Base-by-base conservation (phyloP, 2,329 filamentous ascomycete genomes). In the Sphaceloma murrayae region DNA sequence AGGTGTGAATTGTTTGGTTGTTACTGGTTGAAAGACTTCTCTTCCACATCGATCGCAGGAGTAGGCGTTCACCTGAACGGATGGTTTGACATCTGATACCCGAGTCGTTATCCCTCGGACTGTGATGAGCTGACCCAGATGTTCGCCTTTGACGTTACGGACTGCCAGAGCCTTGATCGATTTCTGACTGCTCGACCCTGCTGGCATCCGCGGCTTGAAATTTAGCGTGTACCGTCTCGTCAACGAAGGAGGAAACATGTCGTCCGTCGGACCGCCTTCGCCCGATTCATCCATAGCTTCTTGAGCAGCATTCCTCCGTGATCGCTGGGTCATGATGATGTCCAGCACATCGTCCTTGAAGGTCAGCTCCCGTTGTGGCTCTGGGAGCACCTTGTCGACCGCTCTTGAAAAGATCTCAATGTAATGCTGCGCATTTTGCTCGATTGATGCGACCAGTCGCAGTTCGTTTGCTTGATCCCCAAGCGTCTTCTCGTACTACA, bases 331-430 rank as follows among this genome's bases (percentile, higher is more conserved):
- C 82, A 95, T 93, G 57, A 98, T 82, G 21, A 98, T 85, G 64
- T 98, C 91, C 32, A 98, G 74, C 7, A 96, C 88, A 64, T 98
- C 91, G 58, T 95, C 88, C 63, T 96, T 96, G 73, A 94, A 96
- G 76, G 76, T 88, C 53, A 89, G 74, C 52, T 94, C 86, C 43
- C 72, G 72, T 10, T 77, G 82, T 30, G 88, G 82, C 50, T 75
- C 70, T 1, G 91, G 91, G 74, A 98, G 78, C 44, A 85, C 74
- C 48, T 79, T 82, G 66, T 98, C 91, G 33, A 95, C 80, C 5
- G 91, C 91, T 52, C 82, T 75, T 2, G 89, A 89, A 48, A 96
- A 66, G 48, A 96, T 76, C 57, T 98, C 91, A 53, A 96, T 80
- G 59, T 98, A 98, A 62, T 94, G 91, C 58, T 91, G 84, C 11